phyloP scores from a whole-genome alignment of 306 rosid genomes.

The Glycyrrhiza uralensis region DNA sequence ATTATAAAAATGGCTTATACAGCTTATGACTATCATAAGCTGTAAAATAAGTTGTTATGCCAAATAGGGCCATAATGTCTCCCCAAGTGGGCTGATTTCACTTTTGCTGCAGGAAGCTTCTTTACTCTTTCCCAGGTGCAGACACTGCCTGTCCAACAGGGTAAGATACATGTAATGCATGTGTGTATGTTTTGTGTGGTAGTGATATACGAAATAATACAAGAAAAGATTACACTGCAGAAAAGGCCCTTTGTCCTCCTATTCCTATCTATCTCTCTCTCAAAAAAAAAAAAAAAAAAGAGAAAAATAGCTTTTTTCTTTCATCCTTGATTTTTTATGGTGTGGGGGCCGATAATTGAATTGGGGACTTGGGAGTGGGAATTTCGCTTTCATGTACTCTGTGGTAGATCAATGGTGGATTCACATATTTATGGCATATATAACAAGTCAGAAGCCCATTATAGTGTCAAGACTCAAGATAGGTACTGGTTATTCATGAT shows the following conservation, averaged over 20 bases:
- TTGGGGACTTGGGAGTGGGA: background rate
- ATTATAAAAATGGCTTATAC: no score
- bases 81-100: constrained; percentile 33
- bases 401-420: background rate
- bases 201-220: background rate
- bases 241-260: background rate
- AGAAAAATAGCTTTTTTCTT: background rate
- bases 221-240: constrained; percentile 14
- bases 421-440: background rate
- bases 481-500: no score
- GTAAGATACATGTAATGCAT: background rate
- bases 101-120: constrained; percentile 79
- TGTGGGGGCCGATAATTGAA: background rate
- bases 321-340: background rate
- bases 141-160: constrained; percentile 27
- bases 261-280: background rate
- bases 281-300: background rate
- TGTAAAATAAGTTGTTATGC: no score
- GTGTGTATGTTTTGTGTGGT: background rate
- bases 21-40: no score
- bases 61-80: no score
- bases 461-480: background rate
- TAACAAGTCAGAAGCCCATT: background rate
- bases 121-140: constrained; percentile 68
- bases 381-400: background rate